Percentiles rank a stretch among this genome's conserved stretches.
phyloP scores from a whole-genome alignment of 257 asterid genomes.

The Henckelia pumila region DNA sequence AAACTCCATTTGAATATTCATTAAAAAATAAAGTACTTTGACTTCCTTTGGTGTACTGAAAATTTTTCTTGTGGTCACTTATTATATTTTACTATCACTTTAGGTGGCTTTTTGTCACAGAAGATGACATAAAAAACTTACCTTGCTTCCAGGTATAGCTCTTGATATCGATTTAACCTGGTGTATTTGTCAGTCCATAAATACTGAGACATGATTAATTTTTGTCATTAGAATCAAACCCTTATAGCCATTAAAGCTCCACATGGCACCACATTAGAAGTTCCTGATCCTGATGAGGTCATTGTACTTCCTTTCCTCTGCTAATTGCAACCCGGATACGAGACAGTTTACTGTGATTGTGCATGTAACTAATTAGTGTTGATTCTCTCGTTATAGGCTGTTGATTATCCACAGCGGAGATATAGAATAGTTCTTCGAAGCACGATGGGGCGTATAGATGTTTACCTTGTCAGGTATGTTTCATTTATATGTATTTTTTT shows the following conservation, averaged over 20 bases:
- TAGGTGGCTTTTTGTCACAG: slow-evolving; percentile 95
- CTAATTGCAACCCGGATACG: slow-evolving; percentile 5
- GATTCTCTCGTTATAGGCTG: slow-evolving; percentile 51
- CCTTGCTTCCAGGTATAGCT: slow-evolving; percentile 81
- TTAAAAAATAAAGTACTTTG: slow-evolving; percentile 8
- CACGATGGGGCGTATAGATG: slow-evolving; percentile 91
- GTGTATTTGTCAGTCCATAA: slow-evolving; percentile 6
- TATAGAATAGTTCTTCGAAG: slow-evolving; percentile 83
- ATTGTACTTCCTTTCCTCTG: slow-evolving; percentile 13
- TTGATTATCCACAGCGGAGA: slow-evolving; percentile 91
- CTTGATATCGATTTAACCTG: slow-evolving; percentile 10
- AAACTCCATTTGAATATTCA: slow-evolving; percentile 6
- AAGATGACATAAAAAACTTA: slow-evolving; percentile 82
- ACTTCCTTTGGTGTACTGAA: slow-evolving; percentile 11
- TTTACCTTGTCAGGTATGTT: slow-evolving; percentile 85
- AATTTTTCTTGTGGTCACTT: neutral
- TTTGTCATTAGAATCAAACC: slow-evolving; percentile 68
- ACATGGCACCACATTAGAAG: slow-evolving; percentile 97
- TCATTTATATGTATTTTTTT: neutral
- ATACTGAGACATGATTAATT: slow-evolving; percentile 19
- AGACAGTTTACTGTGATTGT: slow-evolving; percentile 8
- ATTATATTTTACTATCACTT: neutral
- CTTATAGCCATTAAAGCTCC: slow-evolving; percentile 98
- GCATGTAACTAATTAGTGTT: slow-evolving; percentile 7
- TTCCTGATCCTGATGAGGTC: slow-evolving; percentile 98